These are phyloP conservation scores for Ophiostoma novo-ulmi DNA, from an alignment of 2,329 filamentous ascomycete genomes.

Conservation along the genomic window DNA sequence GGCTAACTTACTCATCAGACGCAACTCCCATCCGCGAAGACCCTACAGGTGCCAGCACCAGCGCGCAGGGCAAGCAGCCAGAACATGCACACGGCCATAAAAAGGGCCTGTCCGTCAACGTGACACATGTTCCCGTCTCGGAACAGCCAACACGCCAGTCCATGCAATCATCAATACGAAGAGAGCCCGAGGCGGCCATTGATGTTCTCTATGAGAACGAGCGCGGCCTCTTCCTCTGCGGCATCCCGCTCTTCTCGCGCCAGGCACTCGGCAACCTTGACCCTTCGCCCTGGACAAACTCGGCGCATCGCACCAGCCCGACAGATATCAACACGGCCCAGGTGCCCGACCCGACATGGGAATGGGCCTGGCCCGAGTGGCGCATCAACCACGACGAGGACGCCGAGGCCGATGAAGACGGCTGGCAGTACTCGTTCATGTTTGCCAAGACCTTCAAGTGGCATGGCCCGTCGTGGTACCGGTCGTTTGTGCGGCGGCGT, in stretches of 20 bases:
- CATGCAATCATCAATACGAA: conserved; percentile 10
- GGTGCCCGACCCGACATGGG: conserved; percentile 90
- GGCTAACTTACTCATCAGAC: background rate
- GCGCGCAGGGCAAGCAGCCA: background rate
- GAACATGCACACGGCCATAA: background rate
- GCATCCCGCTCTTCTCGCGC: conserved; percentile 81
- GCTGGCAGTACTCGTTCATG: conserved; percentile 94
- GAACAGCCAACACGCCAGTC: conserved; percentile 16
- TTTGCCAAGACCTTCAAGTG: conserved; percentile 72
- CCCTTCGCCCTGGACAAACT: conserved; percentile 79
- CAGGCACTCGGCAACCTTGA: conserved; percentile 82
- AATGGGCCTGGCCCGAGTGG: conserved; percentile 73
- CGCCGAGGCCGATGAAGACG: conserved; percentile 64
- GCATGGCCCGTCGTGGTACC: conserved; percentile 90
- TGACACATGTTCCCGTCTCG: background rate
- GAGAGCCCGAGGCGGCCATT: conserved; percentile 50
- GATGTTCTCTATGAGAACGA: conserved; percentile 96
- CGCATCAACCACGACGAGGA: conserved; percentile 63
- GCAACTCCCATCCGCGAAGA: conserved; percentile 12
- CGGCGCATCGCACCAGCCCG: conserved; percentile 54
- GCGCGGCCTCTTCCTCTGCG: conserved; percentile 82
- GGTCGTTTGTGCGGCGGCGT: conserved; percentile 85
- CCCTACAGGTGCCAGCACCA: background rate
- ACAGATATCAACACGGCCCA: conserved; percentile 78
- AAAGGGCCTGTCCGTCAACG: background rate